A percentile compares a stretch with the other conserved stretches of the same genome.
These are phyloP conservation scores for Diatrype stigma DNA, from an alignment of 2,329 filamentous ascomycete genomes.

Conservation along the genomic window DNA sequence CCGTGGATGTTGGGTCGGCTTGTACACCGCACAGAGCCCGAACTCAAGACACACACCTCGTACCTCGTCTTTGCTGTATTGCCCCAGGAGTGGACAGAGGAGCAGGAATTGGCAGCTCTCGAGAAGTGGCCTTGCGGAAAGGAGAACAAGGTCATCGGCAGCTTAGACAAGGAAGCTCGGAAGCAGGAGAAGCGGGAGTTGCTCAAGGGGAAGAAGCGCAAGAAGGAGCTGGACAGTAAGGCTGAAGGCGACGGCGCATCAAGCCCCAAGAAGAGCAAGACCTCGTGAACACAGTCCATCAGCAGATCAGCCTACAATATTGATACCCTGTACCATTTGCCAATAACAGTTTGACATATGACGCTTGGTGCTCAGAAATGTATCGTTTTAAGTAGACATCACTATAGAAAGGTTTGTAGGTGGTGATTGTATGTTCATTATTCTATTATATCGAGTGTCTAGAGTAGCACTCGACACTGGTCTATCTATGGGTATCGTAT, in stretches of 20 bases:
- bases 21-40: constrained; percentile 75
- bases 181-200: constrained; percentile 54
- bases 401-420: too few relatives aligned
- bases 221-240: constrained; percentile 26
- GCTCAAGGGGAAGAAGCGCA: constrained; percentile 43
- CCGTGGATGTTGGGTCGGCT: constrained; percentile 73
- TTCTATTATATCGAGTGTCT: too few relatives aligned
- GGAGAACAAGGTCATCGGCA: constrained; percentile 49
- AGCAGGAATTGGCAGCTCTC: constrained; percentile 68
- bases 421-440: too few relatives aligned
- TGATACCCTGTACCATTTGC: constrained; percentile 10
- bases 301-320: not conserved
- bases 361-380: too few relatives aligned
- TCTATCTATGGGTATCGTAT: too few relatives aligned
- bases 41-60: constrained; percentile 94
- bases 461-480: too few relatives aligned
- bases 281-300: constrained; percentile 5
- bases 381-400: too few relatives aligned
- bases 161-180: constrained; percentile 48
- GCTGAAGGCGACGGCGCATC: constrained; percentile 13
- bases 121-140: constrained; percentile 60
- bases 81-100: constrained; percentile 79
- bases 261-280: constrained; percentile 19
- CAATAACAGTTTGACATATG: too few relatives aligned
- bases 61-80: constrained; percentile 91